phyloP scores from a whole-genome alignment of 2,329 filamentous ascomycete genomes.

The Coniochaeta ligniaria region DNA sequence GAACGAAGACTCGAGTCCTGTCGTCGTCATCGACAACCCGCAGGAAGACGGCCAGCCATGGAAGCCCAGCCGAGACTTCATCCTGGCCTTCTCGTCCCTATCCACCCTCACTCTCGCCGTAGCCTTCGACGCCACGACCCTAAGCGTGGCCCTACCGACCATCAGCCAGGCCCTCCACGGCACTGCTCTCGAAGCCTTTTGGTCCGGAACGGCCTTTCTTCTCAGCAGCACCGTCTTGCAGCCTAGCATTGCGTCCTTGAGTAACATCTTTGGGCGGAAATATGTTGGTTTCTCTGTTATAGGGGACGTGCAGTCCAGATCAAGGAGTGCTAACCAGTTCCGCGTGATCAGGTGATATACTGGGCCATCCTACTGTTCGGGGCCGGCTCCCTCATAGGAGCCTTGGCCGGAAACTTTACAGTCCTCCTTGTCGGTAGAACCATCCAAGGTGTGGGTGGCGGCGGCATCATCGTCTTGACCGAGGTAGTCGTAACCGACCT shows the following conservation, averaged over 20 bases:
- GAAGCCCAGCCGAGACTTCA: slow-evolving; percentile 25
- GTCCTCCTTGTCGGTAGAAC: slow-evolving; percentile 40
- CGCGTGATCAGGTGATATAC: slow-evolving; percentile 16
- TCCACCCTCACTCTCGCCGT: slow-evolving; percentile 52
- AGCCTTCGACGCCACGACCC: slow-evolving; percentile 58
- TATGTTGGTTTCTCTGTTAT: slow-evolving; percentile 9
- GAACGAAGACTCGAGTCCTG: not conserved
- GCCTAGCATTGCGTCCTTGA: slow-evolving; percentile 31
- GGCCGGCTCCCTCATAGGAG: slow-evolving; percentile 31
- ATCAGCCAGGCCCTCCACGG: slow-evolving; percentile 44
- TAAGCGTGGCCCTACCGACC: slow-evolving; percentile 53
- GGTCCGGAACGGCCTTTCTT: slow-evolving; percentile 64
- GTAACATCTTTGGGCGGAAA: slow-evolving; percentile 27
- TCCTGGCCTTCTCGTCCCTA: slow-evolving; percentile 43
- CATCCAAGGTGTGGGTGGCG: slow-evolving; percentile 43
- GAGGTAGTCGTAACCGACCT: slow-evolving; percentile 38
- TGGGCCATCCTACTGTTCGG: slow-evolving; percentile 23
- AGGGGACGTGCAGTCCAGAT: not conserved
- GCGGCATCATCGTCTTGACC: slow-evolving; percentile 38
- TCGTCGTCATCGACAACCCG: not conserved
- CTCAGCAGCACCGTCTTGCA: slow-evolving; percentile 57
- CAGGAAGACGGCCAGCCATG: not conserved
- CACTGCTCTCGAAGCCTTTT: slow-evolving; percentile 57
- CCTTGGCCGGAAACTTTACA: slow-evolving; percentile 31
- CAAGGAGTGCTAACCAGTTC: not conserved